phyloP scores from a whole-genome alignment of 2,329 filamentous ascomycete species.

The Lecanosticta acicola region DNA sequence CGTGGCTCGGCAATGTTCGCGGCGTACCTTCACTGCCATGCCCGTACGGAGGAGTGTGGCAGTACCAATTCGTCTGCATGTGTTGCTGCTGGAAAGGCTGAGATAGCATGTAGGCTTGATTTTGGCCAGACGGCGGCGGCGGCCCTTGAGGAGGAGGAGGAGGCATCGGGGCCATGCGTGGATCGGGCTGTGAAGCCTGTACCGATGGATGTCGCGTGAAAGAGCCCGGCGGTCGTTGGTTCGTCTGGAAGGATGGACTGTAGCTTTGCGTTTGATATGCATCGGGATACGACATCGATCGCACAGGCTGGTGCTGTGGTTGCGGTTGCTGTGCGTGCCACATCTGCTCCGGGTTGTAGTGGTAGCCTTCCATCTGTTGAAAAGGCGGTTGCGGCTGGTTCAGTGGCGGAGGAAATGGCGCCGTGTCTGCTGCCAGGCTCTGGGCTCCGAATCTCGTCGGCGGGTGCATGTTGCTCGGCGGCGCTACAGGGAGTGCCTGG shows the following conservation, averaged over 20 bases:
- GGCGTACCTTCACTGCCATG: background rate
- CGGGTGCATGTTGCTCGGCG: conserved; percentile 1
- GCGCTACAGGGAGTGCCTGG: background rate
- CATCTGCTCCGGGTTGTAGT: conserved; percentile 2
- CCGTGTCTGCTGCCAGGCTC: conserved; percentile 6
- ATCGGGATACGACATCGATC: conserved; percentile 6
- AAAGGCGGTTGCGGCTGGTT: background rate
- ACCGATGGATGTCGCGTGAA: background rate
- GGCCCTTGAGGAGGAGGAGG: background rate
- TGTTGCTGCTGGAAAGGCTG: background rate
- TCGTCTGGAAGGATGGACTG: background rate
- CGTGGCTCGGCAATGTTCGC: background rate
- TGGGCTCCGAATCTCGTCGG: conserved; percentile 1
- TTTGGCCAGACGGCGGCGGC: background rate
- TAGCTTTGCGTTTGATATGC: background rate
- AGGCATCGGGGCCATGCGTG: background rate
- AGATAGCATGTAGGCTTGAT: background rate
- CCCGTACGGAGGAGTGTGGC: background rate
- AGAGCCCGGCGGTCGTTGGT: conserved; percentile 1
- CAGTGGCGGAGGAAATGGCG: conserved; percentile 5
- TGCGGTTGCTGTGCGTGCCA: conserved; percentile 3
- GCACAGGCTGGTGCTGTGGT: conserved; percentile 6
- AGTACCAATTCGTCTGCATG: background rate
- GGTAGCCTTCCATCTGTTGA: background rate
- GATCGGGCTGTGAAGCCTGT: background rate